Evolutionary conservation across 2,329 filamentous ascomycete species (phyloP).

Genomic region (Sclerotinia borealis): DNA sequence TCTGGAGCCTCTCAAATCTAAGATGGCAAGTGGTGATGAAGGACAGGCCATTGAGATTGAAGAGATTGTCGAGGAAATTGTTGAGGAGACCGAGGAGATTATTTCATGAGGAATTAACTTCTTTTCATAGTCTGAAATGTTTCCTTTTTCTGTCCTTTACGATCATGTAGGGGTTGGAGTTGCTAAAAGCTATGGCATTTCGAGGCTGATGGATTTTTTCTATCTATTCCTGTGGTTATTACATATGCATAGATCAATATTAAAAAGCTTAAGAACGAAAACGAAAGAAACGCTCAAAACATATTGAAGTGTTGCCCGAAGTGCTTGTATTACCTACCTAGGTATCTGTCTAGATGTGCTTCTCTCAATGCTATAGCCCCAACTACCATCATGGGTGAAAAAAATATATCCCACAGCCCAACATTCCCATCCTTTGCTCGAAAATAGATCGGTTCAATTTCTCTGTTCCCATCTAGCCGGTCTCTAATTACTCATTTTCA

Average conservation of each 20-base stretch:
- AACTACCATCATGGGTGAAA: no score
- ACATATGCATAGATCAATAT: constrained; percentile 14
- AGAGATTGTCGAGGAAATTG: constrained; percentile 75
- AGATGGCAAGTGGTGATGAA: constrained; percentile 43
- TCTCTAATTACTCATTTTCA: no score
- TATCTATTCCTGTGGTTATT: constrained; percentile 1
- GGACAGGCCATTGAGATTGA: constrained; percentile 77
- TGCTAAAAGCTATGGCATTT: constrained; percentile 13
- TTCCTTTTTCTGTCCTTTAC: constrained; percentile 9
- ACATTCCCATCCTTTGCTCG: no score
- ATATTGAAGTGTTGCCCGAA: neutral
- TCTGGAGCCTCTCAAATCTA: constrained; percentile 53
- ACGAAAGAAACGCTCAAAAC: neutral
- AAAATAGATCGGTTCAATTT: no score
- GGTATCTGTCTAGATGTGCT: neutral
- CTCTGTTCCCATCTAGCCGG: no score
- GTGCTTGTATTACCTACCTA: neutral
- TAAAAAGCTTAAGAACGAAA: constrained; percentile 1
- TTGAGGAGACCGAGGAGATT: constrained; percentile 80
- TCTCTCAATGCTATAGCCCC: no score
- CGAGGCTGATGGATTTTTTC: constrained; percentile 4
- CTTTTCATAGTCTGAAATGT: neutral
- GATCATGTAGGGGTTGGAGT: constrained; percentile 12
- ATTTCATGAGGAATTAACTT: constrained; percentile 16
- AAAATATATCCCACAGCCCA: no score